Evolutionary conservation across 2,329 filamentous ascomycete genomes (phyloP).

Genomic region (Penicillium sp.): DNA sequence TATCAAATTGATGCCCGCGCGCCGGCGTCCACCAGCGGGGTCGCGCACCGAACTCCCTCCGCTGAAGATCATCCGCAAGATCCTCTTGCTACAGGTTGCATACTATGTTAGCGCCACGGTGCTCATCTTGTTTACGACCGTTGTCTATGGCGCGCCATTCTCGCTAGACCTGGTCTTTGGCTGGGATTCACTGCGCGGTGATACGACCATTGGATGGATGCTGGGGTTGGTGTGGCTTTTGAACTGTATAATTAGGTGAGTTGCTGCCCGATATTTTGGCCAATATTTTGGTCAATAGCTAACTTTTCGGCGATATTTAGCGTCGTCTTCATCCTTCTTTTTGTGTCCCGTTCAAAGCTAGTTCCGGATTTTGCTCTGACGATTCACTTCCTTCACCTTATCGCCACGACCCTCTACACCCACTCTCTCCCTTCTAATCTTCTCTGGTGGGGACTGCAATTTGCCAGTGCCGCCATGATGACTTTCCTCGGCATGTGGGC

Average conservation of each 20-base stretch:
- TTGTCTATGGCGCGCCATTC: slow-evolving; percentile 63
- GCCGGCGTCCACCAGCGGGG: slow-evolving; percentile 63
- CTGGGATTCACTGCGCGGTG: slow-evolving; percentile 64
- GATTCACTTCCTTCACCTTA: slow-evolving; percentile 77
- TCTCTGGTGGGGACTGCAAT: slow-evolving; percentile 81
- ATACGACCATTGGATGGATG: slow-evolving; percentile 70
- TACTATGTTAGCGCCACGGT: slow-evolving; percentile 63
- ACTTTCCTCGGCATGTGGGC: slow-evolving; percentile 78
- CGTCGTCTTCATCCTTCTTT: slow-evolving; percentile 75
- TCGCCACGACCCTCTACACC: slow-evolving; percentile 76
- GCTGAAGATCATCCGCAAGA: slow-evolving; percentile 65
- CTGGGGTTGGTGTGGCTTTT: slow-evolving; percentile 66
- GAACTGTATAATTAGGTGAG: slow-evolving; percentile 64
- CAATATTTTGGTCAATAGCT: background rate
- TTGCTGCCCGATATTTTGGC: slow-evolving; percentile 12
- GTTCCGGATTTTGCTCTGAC: slow-evolving; percentile 93
- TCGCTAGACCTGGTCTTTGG: slow-evolving; percentile 59
- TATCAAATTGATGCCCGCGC: slow-evolving; percentile 40
- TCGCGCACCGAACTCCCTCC: slow-evolving; percentile 66
- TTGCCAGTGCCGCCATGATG: slow-evolving; percentile 62
- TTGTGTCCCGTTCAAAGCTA: slow-evolving; percentile 87
- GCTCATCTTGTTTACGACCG: slow-evolving; percentile 65
- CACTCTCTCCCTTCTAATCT: slow-evolving; percentile 70
- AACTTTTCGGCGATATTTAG: slow-evolving; percentile 49
- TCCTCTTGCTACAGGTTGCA: slow-evolving; percentile 61